These are phyloP conservation scores for Phytophthora niederhauseri DNA, from an alignment of 352 stramenopile genomes.

Conservation along the genomic window DNA sequence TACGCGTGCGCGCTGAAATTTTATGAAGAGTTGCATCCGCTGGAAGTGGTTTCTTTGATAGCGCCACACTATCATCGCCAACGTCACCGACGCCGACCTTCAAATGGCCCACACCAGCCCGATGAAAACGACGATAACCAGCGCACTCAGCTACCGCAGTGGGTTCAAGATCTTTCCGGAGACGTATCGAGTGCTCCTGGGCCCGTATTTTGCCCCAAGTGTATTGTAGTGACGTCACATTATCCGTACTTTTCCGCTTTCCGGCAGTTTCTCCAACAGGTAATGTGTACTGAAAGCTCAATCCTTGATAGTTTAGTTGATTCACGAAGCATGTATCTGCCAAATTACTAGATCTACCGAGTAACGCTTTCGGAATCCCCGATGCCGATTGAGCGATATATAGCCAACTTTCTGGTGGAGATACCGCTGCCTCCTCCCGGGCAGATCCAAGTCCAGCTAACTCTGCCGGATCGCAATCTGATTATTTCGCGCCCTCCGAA, in stretches of 20 bases:
- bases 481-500: constrained; percentile 86
- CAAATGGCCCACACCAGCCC: constrained; percentile 12
- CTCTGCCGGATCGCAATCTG: constrained; percentile 86
- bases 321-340: neutral
- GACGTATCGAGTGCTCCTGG: constrained; percentile 51
- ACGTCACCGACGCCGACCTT: constrained; percentile 35
- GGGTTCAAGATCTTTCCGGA: constrained; percentile 71
- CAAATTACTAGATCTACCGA: constrained; percentile 65
- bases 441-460: constrained; percentile 92
- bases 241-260: constrained; percentile 97
- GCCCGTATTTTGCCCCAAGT: constrained; percentile 92
- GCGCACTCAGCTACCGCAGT: constrained; percentile 60
- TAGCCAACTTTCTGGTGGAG: constrained; percentile 97
- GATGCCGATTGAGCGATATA: constrained; percentile 97
- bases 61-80: constrained; percentile 54
- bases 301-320: neutral
- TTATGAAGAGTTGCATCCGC: constrained; percentile 79
- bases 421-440: constrained; percentile 94
- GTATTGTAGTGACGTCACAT: constrained; percentile 93
- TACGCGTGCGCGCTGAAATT: constrained; percentile 84
- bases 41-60: constrained; percentile 81
- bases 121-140: constrained; percentile 60
- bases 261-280: constrained; percentile 95
- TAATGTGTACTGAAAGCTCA: constrained; percentile 30
- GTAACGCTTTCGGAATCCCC: constrained; percentile 86